Percentiles rank a stretch among this genome's conserved stretches.
Conservation (phyloP, 805 yeast genomes). For the Metschnikowia shivogae region DNA sequence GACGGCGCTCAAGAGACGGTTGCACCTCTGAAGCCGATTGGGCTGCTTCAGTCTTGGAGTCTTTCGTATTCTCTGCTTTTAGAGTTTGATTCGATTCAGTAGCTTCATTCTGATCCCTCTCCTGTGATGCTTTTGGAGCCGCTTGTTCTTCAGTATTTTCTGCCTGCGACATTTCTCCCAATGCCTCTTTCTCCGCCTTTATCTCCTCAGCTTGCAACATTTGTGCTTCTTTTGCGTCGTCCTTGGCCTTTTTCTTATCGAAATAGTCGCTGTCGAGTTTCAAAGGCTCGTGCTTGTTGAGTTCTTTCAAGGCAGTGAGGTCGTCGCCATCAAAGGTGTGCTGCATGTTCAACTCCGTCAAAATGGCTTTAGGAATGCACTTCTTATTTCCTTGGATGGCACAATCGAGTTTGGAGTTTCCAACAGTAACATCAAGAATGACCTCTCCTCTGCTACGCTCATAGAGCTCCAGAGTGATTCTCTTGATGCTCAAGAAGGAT, state of each 20-base stretch:
- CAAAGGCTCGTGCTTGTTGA: slow-evolving; percentile 7
- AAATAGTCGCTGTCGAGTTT: slow-evolving; percentile 6
- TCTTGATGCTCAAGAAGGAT: slow-evolving; percentile 36
- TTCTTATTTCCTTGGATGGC: slow-evolving; percentile 36
- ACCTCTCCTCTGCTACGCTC: slow-evolving; percentile 23
- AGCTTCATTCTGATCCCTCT: not conserved
- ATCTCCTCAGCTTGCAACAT: not conserved
- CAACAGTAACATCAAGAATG: slow-evolving; percentile 39
- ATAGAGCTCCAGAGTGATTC: slow-evolving; percentile 20
- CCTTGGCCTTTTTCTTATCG: not conserved
- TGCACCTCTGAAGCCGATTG: not conserved
- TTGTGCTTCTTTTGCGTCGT: not conserved
- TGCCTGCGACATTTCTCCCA: slow-evolving; percentile 6
- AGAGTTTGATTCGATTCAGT: not conserved
- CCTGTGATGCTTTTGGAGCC: not conserved
- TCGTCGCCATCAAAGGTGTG: slow-evolving; percentile 29
- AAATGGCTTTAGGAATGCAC: slow-evolving; percentile 25
- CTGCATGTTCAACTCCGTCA: slow-evolving; percentile 25
- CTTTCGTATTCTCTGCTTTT: not conserved
- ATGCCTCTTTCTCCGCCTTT: slow-evolving; percentile 6
- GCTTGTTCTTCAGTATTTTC: slow-evolving; percentile 4
- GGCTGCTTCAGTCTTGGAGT: not conserved
- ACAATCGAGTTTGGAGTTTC: slow-evolving; percentile 28
- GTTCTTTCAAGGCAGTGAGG: slow-evolving; percentile 4
- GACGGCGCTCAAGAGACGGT: slow-evolving; percentile 5